Evolutionary conservation across 306 rosid genomes (phyloP), one percentile per base, ranked within the genome.

Genomic region (Cicer judaicum): DNA sequence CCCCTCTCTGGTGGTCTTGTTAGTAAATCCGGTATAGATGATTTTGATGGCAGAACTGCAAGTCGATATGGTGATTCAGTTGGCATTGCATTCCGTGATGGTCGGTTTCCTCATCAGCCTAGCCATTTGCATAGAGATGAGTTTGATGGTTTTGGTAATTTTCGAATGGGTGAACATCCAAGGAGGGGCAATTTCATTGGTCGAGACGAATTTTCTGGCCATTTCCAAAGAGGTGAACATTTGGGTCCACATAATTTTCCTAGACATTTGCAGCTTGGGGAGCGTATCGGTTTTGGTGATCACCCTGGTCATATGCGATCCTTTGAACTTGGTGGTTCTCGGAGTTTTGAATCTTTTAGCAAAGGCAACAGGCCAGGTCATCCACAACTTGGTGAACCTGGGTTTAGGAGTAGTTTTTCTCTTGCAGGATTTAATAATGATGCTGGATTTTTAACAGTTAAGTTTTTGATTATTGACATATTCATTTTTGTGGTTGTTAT

Each of bases 351-450:
- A 49, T 68, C 91, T 61, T 87, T 89, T 75, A 76, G 81, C 53
- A 82, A 88, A 72, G 92, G 89, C 43, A 84, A 75, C 73, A 83
- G 91, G 69, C 75, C 87, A 44, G 85, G 82, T 78, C 87, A 87
- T 85, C 91, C 90, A 2, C 95, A 88, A 59, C 86, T 90, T 79
- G 98, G 98, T 74, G 98, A 94, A 78, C 96, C 97, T 78, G 98
- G 97, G 76, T 94, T 95, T 75, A 84, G 99, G 81, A 95, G 99
- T 85, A 90, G 90, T 78, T 92, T 88, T 86, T 87, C 96, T 70
- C 88, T 80, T 76, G 82, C 84, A 67, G 92, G 89, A 42, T 90
- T 89, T 81, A 86, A 89, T 60, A 91, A 77, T 78, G 97, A 84
- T 75, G 83, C 85, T 67, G 92, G 89, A 72, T 61, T 82, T 77